A percentile compares a stretch with the other conserved stretches of the same genome.
Conservation (phyloP, 805 yeast genomes). For the Saturnispora besseyi region DNA sequence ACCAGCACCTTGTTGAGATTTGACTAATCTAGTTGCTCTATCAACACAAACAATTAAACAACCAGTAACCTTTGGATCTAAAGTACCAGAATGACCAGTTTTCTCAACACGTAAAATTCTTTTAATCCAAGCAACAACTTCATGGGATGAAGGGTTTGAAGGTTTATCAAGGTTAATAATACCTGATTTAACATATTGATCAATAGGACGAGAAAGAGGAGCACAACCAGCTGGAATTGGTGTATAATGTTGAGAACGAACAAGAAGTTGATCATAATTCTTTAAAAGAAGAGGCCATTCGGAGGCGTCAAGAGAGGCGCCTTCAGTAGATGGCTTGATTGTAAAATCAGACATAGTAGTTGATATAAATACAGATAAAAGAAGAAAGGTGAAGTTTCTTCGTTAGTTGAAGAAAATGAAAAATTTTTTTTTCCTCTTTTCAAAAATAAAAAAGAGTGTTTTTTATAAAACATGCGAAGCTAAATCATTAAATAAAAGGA, state of each 20-base stretch:
- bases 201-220: slow-evolving; percentile 89
- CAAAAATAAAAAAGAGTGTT: neutral
- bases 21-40: slow-evolving; percentile 95
- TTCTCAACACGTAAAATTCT: slow-evolving; percentile 91
- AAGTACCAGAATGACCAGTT: slow-evolving; percentile 98
- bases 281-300: slow-evolving; percentile 94
- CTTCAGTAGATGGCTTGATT: slow-evolving; percentile 80
- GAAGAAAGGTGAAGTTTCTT: slow-evolving; percentile 7
- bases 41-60: slow-evolving; percentile 97
- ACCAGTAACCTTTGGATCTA: slow-evolving; percentile 96
- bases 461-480: too few relatives aligned
- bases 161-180: slow-evolving; percentile 97
- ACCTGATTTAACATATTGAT: slow-evolving; percentile 85
- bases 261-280: slow-evolving; percentile 87
- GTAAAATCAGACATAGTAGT: slow-evolving; percentile 36
- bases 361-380: slow-evolving; percentile 3
- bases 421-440: neutral
- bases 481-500: too few relatives aligned
- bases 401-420: neutral
- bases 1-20: slow-evolving; percentile 99
- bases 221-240: slow-evolving; percentile 95
- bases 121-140: slow-evolving; percentile 99
- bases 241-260: slow-evolving; percentile 94
- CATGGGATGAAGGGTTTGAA: slow-evolving; percentile 96
- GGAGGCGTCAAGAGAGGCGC: slow-evolving; percentile 76